Evolutionary conservation across 495 filamentous ascomycete species (phyloP).

Genomic region (Talaromyces nanjingensis): DNA sequence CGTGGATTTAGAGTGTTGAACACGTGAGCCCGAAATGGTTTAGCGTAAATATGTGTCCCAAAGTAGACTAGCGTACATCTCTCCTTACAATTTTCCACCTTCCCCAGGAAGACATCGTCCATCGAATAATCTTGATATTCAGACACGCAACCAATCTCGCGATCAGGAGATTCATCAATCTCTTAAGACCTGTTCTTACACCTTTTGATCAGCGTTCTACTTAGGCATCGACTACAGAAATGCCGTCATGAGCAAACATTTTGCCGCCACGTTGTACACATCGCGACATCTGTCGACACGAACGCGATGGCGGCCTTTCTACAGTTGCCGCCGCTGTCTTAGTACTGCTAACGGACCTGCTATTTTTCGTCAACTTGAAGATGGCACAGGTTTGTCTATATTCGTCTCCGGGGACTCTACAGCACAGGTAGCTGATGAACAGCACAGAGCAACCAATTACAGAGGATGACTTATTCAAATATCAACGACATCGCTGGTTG

Average conservation of each 20-base stretch:
- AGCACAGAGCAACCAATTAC: constrained; percentile 2
- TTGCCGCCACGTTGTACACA: not conserved
- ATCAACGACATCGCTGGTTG: constrained; percentile 7
- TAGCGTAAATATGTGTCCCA: not conserved
- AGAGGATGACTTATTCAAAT: constrained; percentile 3
- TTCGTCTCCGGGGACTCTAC: not conserved
- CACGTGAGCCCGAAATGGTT: not conserved
- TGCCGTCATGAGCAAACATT: not conserved
- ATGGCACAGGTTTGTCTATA: not conserved
- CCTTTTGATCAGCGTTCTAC: not conserved
- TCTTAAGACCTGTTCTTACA: not conserved
- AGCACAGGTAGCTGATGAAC: not conserved
- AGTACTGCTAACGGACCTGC: not conserved
- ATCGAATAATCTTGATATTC: not conserved
- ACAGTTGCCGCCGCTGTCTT: not conserved
- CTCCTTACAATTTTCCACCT: not conserved
- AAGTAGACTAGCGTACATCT: not conserved
- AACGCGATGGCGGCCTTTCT: not conserved
- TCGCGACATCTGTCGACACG: not conserved
- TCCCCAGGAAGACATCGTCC: not conserved
- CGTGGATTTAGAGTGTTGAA: not conserved
- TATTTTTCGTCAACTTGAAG: constrained; percentile 1
- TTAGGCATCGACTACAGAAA: not conserved
- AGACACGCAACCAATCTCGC: not conserved
- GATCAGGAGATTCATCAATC: not conserved